Conservation (phyloP, 164 flowering plant genomes). For the Piper betle region DNA sequence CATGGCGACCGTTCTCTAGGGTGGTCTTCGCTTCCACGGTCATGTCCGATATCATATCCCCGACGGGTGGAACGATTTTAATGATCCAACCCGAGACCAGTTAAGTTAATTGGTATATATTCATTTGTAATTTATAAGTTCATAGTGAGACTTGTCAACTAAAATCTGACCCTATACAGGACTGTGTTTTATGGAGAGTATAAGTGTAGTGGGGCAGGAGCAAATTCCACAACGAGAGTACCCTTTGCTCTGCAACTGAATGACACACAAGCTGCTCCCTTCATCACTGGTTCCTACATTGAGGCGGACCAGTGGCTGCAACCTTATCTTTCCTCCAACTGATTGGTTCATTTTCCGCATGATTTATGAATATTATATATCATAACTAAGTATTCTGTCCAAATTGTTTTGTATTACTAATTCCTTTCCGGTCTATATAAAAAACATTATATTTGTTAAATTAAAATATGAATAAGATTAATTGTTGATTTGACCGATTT, state of each 20-base stretch:
- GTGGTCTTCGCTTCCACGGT: constrained; percentile 51
- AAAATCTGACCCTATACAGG: constrained; percentile 22
- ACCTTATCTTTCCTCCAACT: background rate
- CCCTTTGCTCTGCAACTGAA: constrained; percentile 51
- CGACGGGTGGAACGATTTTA: constrained; percentile 93
- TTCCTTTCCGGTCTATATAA: too few species aligned
- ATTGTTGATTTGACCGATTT: too few species aligned
- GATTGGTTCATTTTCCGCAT: too few species aligned
- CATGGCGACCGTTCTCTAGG: constrained; percentile 87
- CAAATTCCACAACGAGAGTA: constrained; percentile 40
- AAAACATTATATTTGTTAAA: too few species aligned
- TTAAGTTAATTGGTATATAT: constrained; percentile 9
- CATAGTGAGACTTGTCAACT: too few species aligned
- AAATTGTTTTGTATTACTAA: too few species aligned
- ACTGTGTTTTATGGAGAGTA: constrained; percentile 78
- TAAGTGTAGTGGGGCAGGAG: constrained; percentile 68
- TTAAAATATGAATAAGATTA: too few species aligned
- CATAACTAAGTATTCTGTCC: too few species aligned
- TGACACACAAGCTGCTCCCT: constrained; percentile 59
- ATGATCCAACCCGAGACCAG: constrained; percentile 75
- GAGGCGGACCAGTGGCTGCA: constrained; percentile 71
- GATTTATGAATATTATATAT: too few species aligned
- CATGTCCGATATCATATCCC: constrained; percentile 81
- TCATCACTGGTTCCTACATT: constrained; percentile 53
- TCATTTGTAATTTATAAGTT: background rate